Base-by-base conservation (phyloP, 2,329 filamentous ascomycete genomes). In the Blumeria graminis region DNA sequence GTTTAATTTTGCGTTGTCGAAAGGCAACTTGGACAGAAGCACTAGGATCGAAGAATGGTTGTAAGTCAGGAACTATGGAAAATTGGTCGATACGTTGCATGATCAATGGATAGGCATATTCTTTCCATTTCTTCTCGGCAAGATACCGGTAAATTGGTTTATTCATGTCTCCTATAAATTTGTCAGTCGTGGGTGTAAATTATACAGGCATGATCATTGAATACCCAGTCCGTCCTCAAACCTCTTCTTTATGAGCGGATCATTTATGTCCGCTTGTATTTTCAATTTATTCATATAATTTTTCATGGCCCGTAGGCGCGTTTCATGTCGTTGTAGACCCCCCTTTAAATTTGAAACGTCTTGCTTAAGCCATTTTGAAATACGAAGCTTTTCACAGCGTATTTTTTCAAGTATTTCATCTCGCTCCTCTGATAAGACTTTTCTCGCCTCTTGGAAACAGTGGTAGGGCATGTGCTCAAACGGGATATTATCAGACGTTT, bases 401-500 rank as follows among this genome's bases (percentile, higher is more conserved):
- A 98, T 90, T 64, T 81, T 73, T 59, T 75, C 71, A 55, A 96
- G 64, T 72, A 94, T 96, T 70, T 90, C 78, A 61, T 81, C 73
- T 43, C 90, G 79, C 68, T 98, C 92, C 56, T 78, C 78, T 56
- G 80, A 75, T 57, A 98, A 73, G 53, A 96, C 71, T 67, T 87
- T 86, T 60, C 89, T 80, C 43, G 92, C 92, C 71, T 95, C 89
- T 71, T 98, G 92, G 72, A 96, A 98, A 70, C 86, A 92, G 75
- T 96, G 90, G 71, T 93, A 98, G 16, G 92, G 92, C 62, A 98
- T 73, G 67, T 90, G 84, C 72, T 94, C 87, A 67, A 98, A 95
- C 32, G 89, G 87, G 34, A 68, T 61, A 54, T 94, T 72, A 64
- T 82, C 76, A 60, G 75, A 71, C 63, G 72, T 38, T 64, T 75